These are phyloP conservation scores for Infundibulicybe gibba DNA, from an alignment of 768 basidiomycete species.

Conservation along the genomic window DNA sequence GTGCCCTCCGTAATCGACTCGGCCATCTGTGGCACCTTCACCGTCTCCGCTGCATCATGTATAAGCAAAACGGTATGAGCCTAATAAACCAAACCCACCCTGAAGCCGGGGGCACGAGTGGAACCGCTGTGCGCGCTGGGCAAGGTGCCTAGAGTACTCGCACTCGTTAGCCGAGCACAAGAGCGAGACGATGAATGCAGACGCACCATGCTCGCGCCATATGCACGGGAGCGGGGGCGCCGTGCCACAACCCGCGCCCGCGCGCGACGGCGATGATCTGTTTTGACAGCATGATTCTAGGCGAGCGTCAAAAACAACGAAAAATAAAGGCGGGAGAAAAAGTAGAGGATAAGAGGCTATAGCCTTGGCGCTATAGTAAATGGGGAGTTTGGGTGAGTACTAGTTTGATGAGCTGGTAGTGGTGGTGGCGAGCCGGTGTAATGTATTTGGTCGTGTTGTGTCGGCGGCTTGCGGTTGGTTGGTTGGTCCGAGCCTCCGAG, in stretches of 20 bases:
- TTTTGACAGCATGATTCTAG: conserved; percentile 59
- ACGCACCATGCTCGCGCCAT: conserved; percentile 48
- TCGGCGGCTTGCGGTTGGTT: too few species aligned
- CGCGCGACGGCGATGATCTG: conserved; percentile 64
- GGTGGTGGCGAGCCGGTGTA: too few species aligned
- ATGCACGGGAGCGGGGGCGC: conserved; percentile 25
- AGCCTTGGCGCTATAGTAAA: background rate
- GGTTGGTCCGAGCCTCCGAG: too few species aligned
- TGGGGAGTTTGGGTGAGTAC: too few species aligned
- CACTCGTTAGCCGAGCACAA: too few species aligned
- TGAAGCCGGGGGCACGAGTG: conserved; percentile 68
- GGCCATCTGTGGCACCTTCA: conserved; percentile 97
- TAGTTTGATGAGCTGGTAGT: too few species aligned
- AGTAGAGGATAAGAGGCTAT: conserved; percentile 5
- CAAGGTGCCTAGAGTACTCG: too few species aligned
- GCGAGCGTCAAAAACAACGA: too few species aligned
- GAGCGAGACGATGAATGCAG: too few species aligned
- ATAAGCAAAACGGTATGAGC: too few species aligned
- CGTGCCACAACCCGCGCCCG: conserved; percentile 46
- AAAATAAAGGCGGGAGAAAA: background rate
- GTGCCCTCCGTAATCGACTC: conserved; percentile 99
- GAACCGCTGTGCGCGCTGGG: conserved; percentile 28
- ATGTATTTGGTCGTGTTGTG: too few species aligned
- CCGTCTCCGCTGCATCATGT: conserved; percentile 62
- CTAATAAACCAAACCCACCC: conserved; percentile 36